A percentile compares a stretch with the other conserved stretches of the same genome.
Conservation (phyloP, 768 basidiomycete species). For the Leccinum arenicola region DNA sequence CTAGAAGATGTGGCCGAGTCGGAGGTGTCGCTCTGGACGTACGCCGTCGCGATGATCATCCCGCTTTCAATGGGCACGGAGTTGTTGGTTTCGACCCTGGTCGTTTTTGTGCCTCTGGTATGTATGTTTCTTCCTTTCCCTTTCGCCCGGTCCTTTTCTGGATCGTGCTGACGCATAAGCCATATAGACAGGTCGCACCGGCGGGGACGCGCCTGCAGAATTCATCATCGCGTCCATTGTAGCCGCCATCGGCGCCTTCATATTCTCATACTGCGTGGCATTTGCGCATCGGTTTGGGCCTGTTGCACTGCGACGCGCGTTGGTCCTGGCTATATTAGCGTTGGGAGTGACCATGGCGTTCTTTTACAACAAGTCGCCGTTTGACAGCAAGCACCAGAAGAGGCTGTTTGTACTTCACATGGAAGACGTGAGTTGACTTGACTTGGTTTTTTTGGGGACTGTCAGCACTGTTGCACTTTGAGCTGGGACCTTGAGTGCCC, state of each 20-base stretch:
- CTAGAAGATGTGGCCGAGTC: constrained; percentile 17
- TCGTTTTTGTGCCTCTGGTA: constrained; percentile 90
- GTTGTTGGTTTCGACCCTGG: constrained; percentile 58
- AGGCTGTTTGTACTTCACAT: constrained; percentile 78
- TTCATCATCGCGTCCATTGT: constrained; percentile 83
- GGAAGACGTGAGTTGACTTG: constrained; percentile 65
- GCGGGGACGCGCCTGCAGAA: constrained; percentile 81
- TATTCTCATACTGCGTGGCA: constrained; percentile 60
- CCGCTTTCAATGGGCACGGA: constrained; percentile 59
- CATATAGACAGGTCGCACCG: constrained; percentile 76
- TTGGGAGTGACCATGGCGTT: constrained; percentile 54
- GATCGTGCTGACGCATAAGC: constrained; percentile 4
- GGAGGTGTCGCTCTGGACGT: constrained; percentile 55
- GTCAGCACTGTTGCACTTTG: no score
- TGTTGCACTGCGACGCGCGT: constrained; percentile 32
- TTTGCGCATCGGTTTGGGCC: constrained; percentile 72
- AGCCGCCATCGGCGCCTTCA: constrained; percentile 51
- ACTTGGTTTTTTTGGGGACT: neutral
- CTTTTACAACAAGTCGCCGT: constrained; percentile 60
- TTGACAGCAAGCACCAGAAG: constrained; percentile 86
- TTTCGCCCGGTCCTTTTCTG: neutral
- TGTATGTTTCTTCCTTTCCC: constrained; percentile 14
- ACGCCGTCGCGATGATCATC: constrained; percentile 56
- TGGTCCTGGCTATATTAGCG: constrained; percentile 45
- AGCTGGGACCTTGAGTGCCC: no score